Base-by-base conservation (phyloP, 176 grass and related monocot genomes). In the Dendrocalamus sinicus region DNA sequence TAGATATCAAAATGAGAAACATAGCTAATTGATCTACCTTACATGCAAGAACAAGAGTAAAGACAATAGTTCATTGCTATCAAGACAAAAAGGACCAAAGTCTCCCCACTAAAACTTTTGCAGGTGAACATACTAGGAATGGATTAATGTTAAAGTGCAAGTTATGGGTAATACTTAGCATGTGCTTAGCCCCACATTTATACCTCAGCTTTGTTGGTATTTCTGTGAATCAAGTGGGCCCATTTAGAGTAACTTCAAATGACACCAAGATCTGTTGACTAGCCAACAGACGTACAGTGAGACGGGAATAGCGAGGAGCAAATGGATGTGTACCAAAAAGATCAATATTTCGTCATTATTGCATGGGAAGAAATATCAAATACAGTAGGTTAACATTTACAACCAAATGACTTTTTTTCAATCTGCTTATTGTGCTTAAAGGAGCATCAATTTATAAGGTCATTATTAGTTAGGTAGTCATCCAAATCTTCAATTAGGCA, bases 201-300 rank as follows among this genome's bases (percentile, higher is more conserved):
- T 6, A 72, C 43, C 12, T 30, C 37, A 54, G 12, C 13, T 26
- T 35, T 41, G 46, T 64, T 58, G 39, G 39, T 72, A 52, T 52
- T 41, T 30, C 17, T 70, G 47, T 14, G 9, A 57, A 72, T 8
- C 8, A 55, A 11, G 37, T 57, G 66, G 64, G 24, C n/a, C 53
- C 72, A 67, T 26, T 45, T 77, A 28, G 32, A 15, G 81, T 44
- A 82, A 78, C 65, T 66, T 54, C 74, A 44, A 77, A 80, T 67
- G 68, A 40, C 51, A 80, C 81, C 58, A 43, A 72, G 14, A 63
- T 54, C 15, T 62, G 50, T 80, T 65, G 47, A 74, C 57, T 75
- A 74, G 46, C 44, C 69, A 80, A 66, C 45, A 55, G 47, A 57
- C 17, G 22, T 55, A 74, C 68, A 81, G 35, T 66, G 77, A 23